These are phyloP conservation scores for Mesotaenium endlicherianum DNA, from an alignment of 139 green algal species.

Conservation along the genomic window DNA sequence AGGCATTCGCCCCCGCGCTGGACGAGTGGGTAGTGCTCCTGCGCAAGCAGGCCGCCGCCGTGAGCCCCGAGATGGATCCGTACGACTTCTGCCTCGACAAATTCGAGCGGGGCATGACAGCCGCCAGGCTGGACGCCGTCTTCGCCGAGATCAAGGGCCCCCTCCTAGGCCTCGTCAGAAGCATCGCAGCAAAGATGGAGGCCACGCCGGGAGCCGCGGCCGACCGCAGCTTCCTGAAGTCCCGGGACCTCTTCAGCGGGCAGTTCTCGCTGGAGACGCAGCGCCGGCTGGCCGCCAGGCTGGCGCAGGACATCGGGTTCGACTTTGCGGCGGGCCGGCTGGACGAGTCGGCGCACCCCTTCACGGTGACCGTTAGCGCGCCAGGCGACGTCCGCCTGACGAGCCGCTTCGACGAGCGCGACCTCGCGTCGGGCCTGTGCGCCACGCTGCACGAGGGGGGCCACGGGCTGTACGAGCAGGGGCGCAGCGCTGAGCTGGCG, in stretches of 20 bases:
- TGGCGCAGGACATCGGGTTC: conserved; percentile 78
- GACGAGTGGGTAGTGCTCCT: conserved; percentile 74
- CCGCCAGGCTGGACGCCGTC: conserved; percentile 73
- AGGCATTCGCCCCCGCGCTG: conserved; percentile 77
- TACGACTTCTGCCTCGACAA: conserved; percentile 80
- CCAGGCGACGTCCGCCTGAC: conserved; percentile 89
- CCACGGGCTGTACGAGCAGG: conserved; percentile 82
- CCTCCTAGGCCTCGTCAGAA: conserved; percentile 53
- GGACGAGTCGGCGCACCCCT: conserved; percentile 81
- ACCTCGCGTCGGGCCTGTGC: conserved; percentile 76
- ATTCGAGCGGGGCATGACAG: conserved; percentile 83
- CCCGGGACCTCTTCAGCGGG: conserved; percentile 30
- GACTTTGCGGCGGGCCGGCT: conserved; percentile 69
- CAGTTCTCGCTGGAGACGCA: conserved; percentile 9
- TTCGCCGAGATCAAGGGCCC: conserved; percentile 67
- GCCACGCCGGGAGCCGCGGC: not conserved
- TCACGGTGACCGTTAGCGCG: conserved; percentile 67
- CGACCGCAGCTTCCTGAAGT: not conserved
- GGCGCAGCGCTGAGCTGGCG: conserved; percentile 33
- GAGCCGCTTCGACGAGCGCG: conserved; percentile 79
- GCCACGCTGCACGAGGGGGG: conserved; percentile 60
- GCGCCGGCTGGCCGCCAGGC: not conserved
- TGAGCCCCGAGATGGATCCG: conserved; percentile 50
- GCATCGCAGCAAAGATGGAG: not conserved
- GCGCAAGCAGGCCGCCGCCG: conserved; percentile 56